Evolutionary conservation across 768 basidiomycete species (phyloP).

Genomic region (Calocybe indica): DNA sequence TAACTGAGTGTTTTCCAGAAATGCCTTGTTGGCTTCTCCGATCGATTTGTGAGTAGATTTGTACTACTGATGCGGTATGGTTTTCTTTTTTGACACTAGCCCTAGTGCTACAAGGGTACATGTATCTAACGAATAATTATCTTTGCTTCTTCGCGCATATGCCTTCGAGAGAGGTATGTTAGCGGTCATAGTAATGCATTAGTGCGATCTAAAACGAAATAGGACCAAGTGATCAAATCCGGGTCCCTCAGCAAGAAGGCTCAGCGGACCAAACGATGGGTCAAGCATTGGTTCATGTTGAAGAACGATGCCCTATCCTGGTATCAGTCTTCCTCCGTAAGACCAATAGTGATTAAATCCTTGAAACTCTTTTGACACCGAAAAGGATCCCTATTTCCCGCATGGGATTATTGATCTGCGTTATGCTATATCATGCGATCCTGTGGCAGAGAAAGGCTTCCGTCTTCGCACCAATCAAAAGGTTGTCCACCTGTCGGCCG

Average conservation of each 20-base stretch:
- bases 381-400: constrained; percentile 94
- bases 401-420: constrained; percentile 94
- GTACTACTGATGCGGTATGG: background rate
- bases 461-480: constrained; percentile 82
- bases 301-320: constrained; percentile 96
- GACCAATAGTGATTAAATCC: constrained; percentile 12
- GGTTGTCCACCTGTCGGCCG: constrained; percentile 62
- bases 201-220: background rate
- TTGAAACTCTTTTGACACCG: background rate
- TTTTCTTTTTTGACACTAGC: constrained; percentile 2
- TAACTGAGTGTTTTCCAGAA: constrained; percentile 39
- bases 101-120: constrained; percentile 90
- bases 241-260: constrained; percentile 87
- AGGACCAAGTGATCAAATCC: constrained; percentile 93
- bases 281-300: constrained; percentile 93
- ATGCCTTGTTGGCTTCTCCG: constrained; percentile 93
- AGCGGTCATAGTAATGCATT: constrained; percentile 4
- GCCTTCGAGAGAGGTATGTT: constrained; percentile 74
- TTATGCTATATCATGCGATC: constrained; percentile 87
- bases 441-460: constrained; percentile 71
- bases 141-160: constrained; percentile 97
- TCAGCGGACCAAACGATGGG: constrained; percentile 85
- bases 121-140: constrained; percentile 92
- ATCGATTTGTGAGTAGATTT: constrained; percentile 66
- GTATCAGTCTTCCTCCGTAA: constrained; percentile 91